Conservation (phyloP, 345 rosid genomes). For the Acer yangbiense region DNA sequence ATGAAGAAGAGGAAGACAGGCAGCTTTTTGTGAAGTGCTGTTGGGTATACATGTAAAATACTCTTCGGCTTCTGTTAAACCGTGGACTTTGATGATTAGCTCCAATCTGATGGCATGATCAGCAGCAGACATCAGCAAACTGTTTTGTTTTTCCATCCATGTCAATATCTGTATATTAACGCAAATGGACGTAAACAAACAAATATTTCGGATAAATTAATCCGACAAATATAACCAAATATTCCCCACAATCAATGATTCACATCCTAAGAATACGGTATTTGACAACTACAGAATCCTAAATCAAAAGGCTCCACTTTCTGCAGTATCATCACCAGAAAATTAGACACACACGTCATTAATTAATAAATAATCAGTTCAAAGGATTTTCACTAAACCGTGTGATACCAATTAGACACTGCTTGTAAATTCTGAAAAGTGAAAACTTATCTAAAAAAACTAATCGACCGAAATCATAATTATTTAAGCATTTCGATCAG, state of each 20-base stretch:
- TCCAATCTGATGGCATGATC: constrained; percentile 48
- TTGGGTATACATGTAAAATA: constrained; percentile 37
- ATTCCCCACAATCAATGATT: not conserved
- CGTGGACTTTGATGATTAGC: constrained; percentile 41
- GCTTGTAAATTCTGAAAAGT: not conserved
- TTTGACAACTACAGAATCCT: not conserved
- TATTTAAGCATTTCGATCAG: too few species aligned
- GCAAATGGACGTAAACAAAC: not conserved
- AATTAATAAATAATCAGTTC: not conserved
- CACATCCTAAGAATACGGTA: not conserved
- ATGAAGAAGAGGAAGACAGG: constrained; percentile 51
- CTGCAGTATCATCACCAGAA: not conserved
- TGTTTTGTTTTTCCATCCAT: constrained; percentile 52
- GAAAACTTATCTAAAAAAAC: not conserved
- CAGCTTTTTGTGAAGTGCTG: constrained; percentile 38
- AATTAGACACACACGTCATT: not conserved
- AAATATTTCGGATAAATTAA: not conserved
- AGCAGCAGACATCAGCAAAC: constrained; percentile 21
- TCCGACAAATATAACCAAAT: not conserved
- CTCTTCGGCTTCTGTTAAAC: constrained; percentile 48
- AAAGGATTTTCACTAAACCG: not conserved
- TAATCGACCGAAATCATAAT: not conserved
- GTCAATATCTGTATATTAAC: constrained; percentile 38
- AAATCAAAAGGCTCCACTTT: not conserved
- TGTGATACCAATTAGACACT: not conserved